These are phyloP conservation scores for Histomonas meleagridis DNA, from an alignment of 208 protist genomes.

Conservation along the genomic window DNA sequence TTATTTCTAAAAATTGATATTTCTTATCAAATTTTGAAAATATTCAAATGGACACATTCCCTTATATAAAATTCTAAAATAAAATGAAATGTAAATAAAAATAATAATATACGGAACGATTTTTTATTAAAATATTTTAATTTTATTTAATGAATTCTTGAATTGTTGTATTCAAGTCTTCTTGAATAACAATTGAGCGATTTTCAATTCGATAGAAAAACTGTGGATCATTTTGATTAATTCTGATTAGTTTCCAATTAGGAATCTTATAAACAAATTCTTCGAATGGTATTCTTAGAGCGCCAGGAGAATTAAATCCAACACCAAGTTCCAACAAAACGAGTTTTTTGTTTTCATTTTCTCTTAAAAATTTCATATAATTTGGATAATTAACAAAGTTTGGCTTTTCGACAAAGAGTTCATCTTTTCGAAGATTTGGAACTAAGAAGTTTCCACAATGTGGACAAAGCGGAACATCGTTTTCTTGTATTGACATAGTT, in stretches of 20 bases:
- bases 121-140: too few relatives aligned
- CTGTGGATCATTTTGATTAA: background rate
- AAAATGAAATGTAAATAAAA: too few relatives aligned
- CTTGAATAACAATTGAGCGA: background rate
- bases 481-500: background rate
- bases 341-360: background rate
- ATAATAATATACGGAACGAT: too few relatives aligned
- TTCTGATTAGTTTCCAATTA: background rate
- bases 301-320: background rate
- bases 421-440: background rate
- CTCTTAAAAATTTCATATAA: background rate
- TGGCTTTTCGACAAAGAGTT: background rate
- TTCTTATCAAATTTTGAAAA: too few relatives aligned
- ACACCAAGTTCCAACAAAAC: background rate
- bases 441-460: background rate
- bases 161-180: too few relatives aligned
- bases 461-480: background rate
- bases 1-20: too few relatives aligned
- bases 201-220: background rate
- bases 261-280: background rate
- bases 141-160: too few relatives aligned
- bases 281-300: background rate
- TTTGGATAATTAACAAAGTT: background rate
- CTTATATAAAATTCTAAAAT: too few relatives aligned
- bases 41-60: too few relatives aligned